Conservation (phyloP, 2,329 filamentous ascomycete species). For the Fusarium sp. region DNA sequence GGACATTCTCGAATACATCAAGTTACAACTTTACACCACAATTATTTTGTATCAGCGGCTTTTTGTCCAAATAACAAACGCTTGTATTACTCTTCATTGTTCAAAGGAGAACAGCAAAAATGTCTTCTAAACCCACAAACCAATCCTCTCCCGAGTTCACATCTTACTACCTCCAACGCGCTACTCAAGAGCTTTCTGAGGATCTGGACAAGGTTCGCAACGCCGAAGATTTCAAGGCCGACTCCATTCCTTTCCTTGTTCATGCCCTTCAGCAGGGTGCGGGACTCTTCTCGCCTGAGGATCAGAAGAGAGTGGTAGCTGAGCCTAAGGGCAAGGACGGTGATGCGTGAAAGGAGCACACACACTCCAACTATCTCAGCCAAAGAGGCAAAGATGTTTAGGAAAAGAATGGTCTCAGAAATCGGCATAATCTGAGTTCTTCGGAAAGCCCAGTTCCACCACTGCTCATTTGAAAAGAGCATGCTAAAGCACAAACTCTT, state of each 20-base stretch:
- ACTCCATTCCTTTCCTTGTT: conserved; percentile 73
- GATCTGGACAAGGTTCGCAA: conserved; percentile 76
- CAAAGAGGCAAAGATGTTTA: neutral
- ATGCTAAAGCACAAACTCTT: neutral
- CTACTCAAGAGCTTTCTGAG: conserved; percentile 77
- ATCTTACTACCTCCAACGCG: conserved; percentile 75
- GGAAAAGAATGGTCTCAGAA: neutral
- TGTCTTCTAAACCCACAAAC: conserved; percentile 34
- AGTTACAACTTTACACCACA: neutral
- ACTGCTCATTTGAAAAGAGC: neutral
- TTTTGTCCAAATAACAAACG: neutral
- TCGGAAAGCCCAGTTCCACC: neutral
- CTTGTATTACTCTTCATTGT: too few species aligned
- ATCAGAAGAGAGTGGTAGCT: conserved; percentile 49
- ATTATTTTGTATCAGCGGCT: neutral
- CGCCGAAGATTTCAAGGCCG: conserved; percentile 76
- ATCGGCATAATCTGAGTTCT: neutral
- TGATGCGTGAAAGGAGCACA: conserved; percentile 17
- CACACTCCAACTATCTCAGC: neutral
- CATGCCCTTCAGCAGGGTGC: conserved; percentile 76
- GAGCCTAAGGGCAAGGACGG: conserved; percentile 28
- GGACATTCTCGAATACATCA: neutral
- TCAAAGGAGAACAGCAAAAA: neutral
- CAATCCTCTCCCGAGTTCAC: conserved; percentile 61
- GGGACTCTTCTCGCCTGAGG: conserved; percentile 63